Base-by-base conservation (phyloP, 129 eudicot genomes). In the Pseudognaphalium luteoalbum region DNA sequence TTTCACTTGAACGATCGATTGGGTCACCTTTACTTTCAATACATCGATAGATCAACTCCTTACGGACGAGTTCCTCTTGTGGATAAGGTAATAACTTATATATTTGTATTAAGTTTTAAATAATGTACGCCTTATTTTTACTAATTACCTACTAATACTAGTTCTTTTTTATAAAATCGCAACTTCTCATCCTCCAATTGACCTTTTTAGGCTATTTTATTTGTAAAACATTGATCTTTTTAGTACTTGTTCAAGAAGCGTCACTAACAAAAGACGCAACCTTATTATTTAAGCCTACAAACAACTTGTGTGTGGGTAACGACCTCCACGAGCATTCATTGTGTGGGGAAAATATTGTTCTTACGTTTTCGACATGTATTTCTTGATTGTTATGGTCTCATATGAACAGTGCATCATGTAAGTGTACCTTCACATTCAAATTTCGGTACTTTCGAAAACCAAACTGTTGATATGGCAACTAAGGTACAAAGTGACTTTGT, bases 61-160 rank as follows among this genome's bases (percentile, higher is more conserved):
- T 89, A 89, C 34, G 89, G 85, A 69, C 81, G 96, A 82, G 89
- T 89, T 73, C 96, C 96, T 70, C 96, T 89, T 64, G 72, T 86
- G 68, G 89, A 83, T 63, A 85, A 85, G 85, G 88, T 81, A 81
- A 47, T 20, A 6, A 15, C 15, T 6, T 33, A 10, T 4, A 44
- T 21, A 6, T 25, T 25, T 3, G 19, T 63, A 39, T 30, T 25
- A 54, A 6, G 17, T 12, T 9, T 61, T 42, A 60, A 60, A 42
- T 59, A 20, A 37, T 47, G 54, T 47, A 47, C 17, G 54, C 6
- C n/a, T 10, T 62, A 62, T 62, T 21, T 16, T 6, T 1, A 5
- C 8, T 57, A 19, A 7, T 19, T 19, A 7, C 3, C 10, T 56
- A n/a, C 7, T 57, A 9, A 7, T 57, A n/a, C 12, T n/a, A n/a